Base-by-base conservation (phyloP, 768 basidiomycete species). In the Udeniomyces megalosporus region DNA sequence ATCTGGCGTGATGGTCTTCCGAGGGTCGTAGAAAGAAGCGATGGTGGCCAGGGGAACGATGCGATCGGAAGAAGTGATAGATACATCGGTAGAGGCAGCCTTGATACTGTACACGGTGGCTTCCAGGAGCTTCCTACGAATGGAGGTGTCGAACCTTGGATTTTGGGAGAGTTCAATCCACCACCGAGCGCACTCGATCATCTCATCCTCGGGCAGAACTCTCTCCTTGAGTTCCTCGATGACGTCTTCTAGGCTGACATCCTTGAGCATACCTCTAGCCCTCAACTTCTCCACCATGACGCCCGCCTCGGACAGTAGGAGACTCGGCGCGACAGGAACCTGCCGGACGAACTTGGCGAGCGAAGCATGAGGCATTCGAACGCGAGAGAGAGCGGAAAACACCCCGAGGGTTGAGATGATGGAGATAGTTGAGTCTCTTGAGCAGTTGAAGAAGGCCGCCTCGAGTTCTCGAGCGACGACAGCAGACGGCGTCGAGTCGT, bases 141-240 rank as follows among this genome's bases (percentile, higher is more conserved):
- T 65, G 78, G 67, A 62, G 0, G 62, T 20, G 42, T 72, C 71
- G 61, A 74, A 76, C 50, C 70, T 74, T 67, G 60, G 76, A 49
- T 56, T 66, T 31, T 72, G 75, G 56, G 79, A 78, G 17, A 80
- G 70, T 22, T 68, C 64, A 31, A 79, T 76, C 86, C 91, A 91
- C 93, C 95, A 97, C 61, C 81, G 81, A 66, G 96, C 75, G 72
- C 86, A 90, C 2, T 82, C 82, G n/a, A 84, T 71, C 74, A 86
- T 83, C 69, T 96, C 88, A 5, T 76, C 74, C 69, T 86, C 80
- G 4, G 72, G 70, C 28, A 99, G 77, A 4, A 90, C 84, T 17
- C 86, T 77, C 5, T 78, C 72, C 14, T 80, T 79, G 17, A 99
- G 77, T 70, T 93, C 87, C 44, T 77, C 75, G 46, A 96, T 75